Conservation (phyloP, 163 green algal species). For the Prototheca wickerhamii region DNA sequence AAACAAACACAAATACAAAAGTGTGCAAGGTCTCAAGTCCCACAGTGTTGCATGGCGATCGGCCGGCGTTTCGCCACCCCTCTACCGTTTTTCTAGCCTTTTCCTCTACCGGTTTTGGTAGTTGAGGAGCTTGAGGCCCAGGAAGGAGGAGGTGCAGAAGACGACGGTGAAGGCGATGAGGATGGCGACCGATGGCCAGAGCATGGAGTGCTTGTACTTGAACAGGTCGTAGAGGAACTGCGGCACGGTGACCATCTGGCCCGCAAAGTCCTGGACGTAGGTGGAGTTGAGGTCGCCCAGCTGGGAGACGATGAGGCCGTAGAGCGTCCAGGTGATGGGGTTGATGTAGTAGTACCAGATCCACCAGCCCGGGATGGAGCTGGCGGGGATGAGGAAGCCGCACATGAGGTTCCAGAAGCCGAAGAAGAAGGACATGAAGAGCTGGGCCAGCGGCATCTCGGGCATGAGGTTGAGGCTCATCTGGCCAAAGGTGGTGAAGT, state of each 20-base stretch:
- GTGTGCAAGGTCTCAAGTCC: too few species aligned
- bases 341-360: conserved; percentile 28
- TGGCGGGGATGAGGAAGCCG: conserved; percentile 30
- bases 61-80: too few species aligned
- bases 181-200: conserved; percentile 33
- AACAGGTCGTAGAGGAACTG: conserved; percentile 32
- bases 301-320: conserved; percentile 36
- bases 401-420: conserved; percentile 34
- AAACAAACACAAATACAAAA: too few species aligned
- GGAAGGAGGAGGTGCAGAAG: conserved; percentile 16
- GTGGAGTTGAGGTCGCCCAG: conserved; percentile 26
- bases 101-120: conserved; percentile 39
- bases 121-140: conserved; percentile 39
- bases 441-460: conserved; percentile 29
- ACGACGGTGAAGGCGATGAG: conserved; percentile 28
- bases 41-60: too few species aligned
- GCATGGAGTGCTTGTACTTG: conserved; percentile 38
- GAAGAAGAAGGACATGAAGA: conserved; percentile 48
- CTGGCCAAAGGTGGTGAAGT: conserved; percentile 44
- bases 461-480: conserved; percentile 40
- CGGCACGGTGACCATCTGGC: not conserved
- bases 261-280: not conserved
- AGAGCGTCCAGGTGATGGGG: conserved; percentile 28
- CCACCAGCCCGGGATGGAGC: conserved; percentile 20
- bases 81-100: too few species aligned